Evolutionary conservation across 306 rosid genomes (phyloP).

Genomic region (Quercus bicolor): DNA sequence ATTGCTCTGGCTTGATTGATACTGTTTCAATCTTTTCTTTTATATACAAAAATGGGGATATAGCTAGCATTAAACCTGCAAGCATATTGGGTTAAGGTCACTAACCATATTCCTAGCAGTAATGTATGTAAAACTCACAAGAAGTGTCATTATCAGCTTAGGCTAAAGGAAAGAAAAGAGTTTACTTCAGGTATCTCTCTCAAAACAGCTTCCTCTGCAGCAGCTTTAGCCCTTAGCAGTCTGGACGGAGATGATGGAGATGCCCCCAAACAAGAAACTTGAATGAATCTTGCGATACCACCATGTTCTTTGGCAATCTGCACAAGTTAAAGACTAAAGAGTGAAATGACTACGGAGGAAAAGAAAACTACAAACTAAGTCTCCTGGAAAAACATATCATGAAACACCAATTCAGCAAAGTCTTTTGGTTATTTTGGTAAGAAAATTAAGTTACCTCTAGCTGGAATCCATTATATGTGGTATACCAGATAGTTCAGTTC

Average conservation of each 20-base stretch:
- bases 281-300: conserved; percentile 88
- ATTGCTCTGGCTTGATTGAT: background rate
- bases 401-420: background rate
- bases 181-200: conserved; percentile 85
- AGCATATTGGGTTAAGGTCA: background rate
- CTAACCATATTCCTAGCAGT: background rate
- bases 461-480: no score
- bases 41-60: no score
- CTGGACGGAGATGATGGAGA: conserved; percentile 86
- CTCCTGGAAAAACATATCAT: background rate
- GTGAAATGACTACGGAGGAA: no score
- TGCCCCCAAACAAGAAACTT: conserved; percentile 91
- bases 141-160: conserved; percentile 8
- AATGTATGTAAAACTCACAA: conserved; percentile 8
- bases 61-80: no score
- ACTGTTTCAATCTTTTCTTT: no score
- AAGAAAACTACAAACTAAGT: background rate
- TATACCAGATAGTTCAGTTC: background rate
- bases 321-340: conserved; percentile 13
- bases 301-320: conserved; percentile 98
- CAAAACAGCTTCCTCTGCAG: conserved; percentile 79
- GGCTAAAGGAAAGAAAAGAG: conserved; percentile 6
- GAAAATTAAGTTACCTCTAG: no score
- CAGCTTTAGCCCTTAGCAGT: conserved; percentile 80
- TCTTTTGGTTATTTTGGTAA: background rate